Conservation (phyloP, 768 basidiomycete species). For the Hemileccinum impolitum region DNA sequence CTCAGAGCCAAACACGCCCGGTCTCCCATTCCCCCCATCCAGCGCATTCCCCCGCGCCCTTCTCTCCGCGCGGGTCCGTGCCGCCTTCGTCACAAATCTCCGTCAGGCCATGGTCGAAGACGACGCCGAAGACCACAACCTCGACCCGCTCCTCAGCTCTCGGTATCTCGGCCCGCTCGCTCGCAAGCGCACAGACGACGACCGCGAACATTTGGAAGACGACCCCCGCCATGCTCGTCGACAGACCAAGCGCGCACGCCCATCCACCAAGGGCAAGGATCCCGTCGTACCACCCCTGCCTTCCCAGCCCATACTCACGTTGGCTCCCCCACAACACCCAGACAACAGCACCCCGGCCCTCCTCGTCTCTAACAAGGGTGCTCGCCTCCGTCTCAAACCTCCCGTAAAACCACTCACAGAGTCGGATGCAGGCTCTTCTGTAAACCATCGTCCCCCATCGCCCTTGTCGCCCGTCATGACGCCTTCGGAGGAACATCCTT, state of each 20-base stretch:
- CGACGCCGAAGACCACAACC: conserved; percentile 39
- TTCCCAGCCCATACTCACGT: conserved; percentile 25
- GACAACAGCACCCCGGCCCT: conserved; percentile 28
- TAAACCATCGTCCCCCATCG: conserved; percentile 24
- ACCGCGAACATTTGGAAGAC: conserved; percentile 42
- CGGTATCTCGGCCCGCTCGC: conserved; percentile 45
- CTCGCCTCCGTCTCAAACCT: conserved; percentile 48
- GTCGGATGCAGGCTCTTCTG: conserved; percentile 14
- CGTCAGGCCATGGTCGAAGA: conserved; percentile 47
- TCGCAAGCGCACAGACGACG: conserved; percentile 44
- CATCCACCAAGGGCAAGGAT: conserved; percentile 39
- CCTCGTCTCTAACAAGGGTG: conserved; percentile 46
- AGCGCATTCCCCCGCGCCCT: conserved; percentile 50
- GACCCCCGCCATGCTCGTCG: conserved; percentile 42
- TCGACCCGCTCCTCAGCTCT: conserved; percentile 45
- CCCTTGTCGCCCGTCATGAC: conserved; percentile 35
- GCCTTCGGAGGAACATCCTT: conserved; percentile 33
- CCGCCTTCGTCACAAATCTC: conserved; percentile 45
- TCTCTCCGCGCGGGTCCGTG: conserved; percentile 40
- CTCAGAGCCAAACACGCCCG: conserved; percentile 30
- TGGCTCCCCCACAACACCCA: conserved; percentile 21
- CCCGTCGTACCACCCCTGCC: conserved; percentile 18
- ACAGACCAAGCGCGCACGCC: conserved; percentile 31
- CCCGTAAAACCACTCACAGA: conserved; percentile 33
- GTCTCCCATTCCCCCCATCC: conserved; percentile 37